Evolutionary conservation across 768 basidiomycete genomes (phyloP).

Genomic region (Solioccasus polychromus): DNA sequence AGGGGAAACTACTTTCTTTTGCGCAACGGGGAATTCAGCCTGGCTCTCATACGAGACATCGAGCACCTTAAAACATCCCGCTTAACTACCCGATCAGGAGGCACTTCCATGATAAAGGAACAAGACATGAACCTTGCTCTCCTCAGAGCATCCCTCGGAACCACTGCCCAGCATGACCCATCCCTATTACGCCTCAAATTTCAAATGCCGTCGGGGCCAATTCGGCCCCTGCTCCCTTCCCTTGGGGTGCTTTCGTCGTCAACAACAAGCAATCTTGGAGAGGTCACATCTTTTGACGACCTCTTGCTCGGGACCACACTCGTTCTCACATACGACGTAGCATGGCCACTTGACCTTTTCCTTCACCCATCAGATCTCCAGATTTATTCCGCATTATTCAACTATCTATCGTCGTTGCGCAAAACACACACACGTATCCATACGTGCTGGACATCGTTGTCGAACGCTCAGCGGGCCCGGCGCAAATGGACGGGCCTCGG

Average conservation of each 20-base stretch:
- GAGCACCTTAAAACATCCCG: conserved; percentile 81
- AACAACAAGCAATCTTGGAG: conserved; percentile 33
- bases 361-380: conserved; percentile 72
- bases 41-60: conserved; percentile 82
- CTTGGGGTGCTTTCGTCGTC: conserved; percentile 49
- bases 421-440: conserved; percentile 81
- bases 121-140: conserved; percentile 87
- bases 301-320: conserved; percentile 79
- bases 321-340: conserved; percentile 62
- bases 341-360: conserved; percentile 91
- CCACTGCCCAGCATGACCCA: conserved; percentile 84
- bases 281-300: conserved; percentile 60
- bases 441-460: conserved; percentile 80
- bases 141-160: conserved; percentile 84
- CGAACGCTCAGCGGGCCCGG: conserved; percentile 80
- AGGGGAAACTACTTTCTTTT: conserved; percentile 88
- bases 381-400: conserved; percentile 73
- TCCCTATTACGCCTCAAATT: conserved; percentile 71
- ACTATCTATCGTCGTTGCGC: conserved; percentile 79
- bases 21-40: conserved; percentile 83
- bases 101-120: conserved; percentile 78
- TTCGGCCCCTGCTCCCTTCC: conserved; percentile 80
- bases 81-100: conserved; percentile 61
- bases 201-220: conserved; percentile 74
- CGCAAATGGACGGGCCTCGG: conserved; percentile 84